These are phyloP conservation scores for Theobroma grandiflorum DNA, from an alignment of 441 rosid genomes.

Conservation along the genomic window DNA sequence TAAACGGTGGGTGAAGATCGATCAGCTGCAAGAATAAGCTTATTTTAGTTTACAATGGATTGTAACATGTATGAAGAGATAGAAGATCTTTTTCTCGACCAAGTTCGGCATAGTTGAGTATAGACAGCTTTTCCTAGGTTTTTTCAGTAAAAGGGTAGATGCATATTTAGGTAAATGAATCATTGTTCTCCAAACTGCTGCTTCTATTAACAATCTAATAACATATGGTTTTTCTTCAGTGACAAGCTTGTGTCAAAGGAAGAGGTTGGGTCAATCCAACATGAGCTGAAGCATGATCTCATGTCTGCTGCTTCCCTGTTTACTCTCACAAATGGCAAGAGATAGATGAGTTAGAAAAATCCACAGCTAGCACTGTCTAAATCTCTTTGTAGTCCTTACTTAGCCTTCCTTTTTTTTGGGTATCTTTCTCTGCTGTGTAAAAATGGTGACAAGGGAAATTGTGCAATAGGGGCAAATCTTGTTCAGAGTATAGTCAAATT, in stretches of 20 bases:
- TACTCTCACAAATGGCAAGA: background rate
- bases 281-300: conserved; percentile 3
- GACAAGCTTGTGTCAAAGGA: conserved; percentile 1
- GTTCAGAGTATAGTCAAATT: background rate
- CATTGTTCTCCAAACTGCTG: background rate
- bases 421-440: background rate
- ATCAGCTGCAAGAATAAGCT: background rate
- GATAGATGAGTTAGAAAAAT: conserved; percentile 33
- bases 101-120: background rate
- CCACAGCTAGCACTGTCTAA: background rate
- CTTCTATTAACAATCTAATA: background rate
- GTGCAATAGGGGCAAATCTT: background rate
- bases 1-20: background rate
- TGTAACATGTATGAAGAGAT: background rate
- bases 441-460: background rate
- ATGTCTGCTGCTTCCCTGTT: conserved; percentile 13
- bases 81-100: too few relatives aligned
- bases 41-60: background rate
- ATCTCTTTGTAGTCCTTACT: background rate
- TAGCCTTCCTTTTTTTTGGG: background rate
- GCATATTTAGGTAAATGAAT: background rate
- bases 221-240: conserved; percentile 13
- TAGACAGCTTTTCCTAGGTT: background rate
- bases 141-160: background rate
- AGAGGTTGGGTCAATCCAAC: background rate